Conservation (phyloP, 2,329 filamentous ascomycete genomes). For the Epichloe coenophiala region DNA sequence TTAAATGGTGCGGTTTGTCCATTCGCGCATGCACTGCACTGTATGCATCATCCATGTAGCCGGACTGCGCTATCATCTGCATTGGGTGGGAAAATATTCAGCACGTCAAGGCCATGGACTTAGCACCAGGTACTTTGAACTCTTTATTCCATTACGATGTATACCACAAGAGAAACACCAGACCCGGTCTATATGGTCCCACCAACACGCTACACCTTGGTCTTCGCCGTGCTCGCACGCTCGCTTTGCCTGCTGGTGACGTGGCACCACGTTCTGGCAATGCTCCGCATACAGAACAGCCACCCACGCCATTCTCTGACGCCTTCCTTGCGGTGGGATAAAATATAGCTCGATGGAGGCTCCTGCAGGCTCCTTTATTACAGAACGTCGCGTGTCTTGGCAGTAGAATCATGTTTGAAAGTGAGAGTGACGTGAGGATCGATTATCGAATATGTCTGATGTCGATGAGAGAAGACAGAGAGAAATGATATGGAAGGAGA, state of each 20-base stretch:
- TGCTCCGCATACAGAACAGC: not conserved
- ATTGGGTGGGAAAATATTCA: not conserved
- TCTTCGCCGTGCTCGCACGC: constrained; percentile 1
- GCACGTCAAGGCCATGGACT: not conserved
- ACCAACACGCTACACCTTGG: constrained; percentile 5
- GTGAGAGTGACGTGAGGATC: not conserved
- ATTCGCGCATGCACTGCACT: too few species aligned
- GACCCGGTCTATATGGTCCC: constrained; percentile 8
- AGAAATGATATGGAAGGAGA: constrained; percentile 11
- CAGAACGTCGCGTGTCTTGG: not conserved
- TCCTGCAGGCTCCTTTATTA: constrained; percentile 1
- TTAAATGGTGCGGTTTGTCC: too few species aligned
- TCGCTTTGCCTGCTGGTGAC: constrained; percentile 1
- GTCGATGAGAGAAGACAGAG: constrained; percentile 8
- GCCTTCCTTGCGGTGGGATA: not conserved
- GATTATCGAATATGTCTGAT: not conserved
- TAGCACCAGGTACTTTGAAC: constrained; percentile 8
- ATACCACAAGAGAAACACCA: constrained; percentile 20
- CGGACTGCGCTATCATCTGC: too few species aligned
- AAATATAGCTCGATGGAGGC: not conserved
- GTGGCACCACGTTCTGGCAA: constrained; percentile 1
- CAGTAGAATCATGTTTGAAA: not conserved
- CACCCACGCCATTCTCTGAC: not conserved
- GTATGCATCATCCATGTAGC: too few species aligned
- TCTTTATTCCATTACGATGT: constrained; percentile 21